Evolutionary conservation across 2,329 filamentous ascomycete species (phyloP), one percentile per base, ranked within the genome.

Genomic region (Fusarium denticulatum): DNA sequence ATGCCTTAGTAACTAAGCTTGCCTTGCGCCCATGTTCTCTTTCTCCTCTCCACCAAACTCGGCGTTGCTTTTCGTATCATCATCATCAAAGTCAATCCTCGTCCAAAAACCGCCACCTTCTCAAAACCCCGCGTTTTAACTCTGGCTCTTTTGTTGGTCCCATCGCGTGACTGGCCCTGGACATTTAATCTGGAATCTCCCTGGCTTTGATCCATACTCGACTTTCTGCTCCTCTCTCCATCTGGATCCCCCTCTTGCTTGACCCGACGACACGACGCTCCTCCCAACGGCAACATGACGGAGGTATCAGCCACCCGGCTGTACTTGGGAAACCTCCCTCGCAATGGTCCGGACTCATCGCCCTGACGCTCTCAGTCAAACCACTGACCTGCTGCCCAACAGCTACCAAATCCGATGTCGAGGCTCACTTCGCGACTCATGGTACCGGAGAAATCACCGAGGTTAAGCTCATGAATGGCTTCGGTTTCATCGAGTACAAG

Each of bases 401-500:
- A 97, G 95, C 94, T 86, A 98, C 95, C 85, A 98, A 98, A 88
- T 91, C 94, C 85, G 96, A 99, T 83, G 93, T 99, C 83, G 95
- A 98, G 86, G 91, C 92, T 80, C 96, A 98, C 85, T 99, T 99
- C 86, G 92, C 92, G 83, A 94, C 92, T 81, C 95, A 98, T 91
- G 96, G 96, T 82, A 96, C 95, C 78, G 96, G 96, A 83, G 95
- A 97, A 83, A 98, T 99, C 82, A 96, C 93, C 77, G 96, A 99
- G 87, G 96, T 99, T 87, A 99, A 99, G 88, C 91, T 99, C 74
- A 99, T 99, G 96, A 98, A 97, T 83, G 96, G 96, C 81, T 99
- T 99, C 82, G 96, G 96, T 83, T 99, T 99, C 88, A 97, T 99
- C 82, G 96, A 99, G 85, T 99, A 98, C 85, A 97, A 98, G 85